Conservation (phyloP, 2,329 filamentous ascomycete genomes). For the Chaetomiaceae sp. region DNA sequence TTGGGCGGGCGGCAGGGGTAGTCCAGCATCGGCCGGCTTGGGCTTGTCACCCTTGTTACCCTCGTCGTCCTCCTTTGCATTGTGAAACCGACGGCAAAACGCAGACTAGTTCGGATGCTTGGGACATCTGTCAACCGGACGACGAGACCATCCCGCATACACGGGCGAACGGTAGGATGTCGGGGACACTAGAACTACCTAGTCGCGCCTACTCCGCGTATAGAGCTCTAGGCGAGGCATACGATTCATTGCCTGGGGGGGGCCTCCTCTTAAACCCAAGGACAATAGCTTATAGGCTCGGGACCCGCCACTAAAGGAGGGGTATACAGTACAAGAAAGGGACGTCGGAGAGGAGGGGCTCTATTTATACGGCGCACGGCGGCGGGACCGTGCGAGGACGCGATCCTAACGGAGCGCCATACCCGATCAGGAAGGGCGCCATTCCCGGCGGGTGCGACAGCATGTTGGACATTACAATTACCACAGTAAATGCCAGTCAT, state of each 20-base stretch:
- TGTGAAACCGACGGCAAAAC: conserved; percentile 1
- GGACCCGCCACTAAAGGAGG: neutral
- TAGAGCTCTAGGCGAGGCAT: conserved; percentile 10
- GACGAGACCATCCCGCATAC: no score
- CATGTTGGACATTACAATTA: no score
- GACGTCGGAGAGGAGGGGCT: no score
- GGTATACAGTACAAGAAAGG: conserved; percentile 11
- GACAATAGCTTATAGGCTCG: conserved; percentile 4
- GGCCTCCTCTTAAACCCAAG: conserved; percentile 2
- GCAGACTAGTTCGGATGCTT: no score
- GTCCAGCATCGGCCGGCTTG: conserved; percentile 1
- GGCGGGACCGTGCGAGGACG: no score
- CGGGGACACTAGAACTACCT: neutral
- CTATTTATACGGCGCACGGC: no score
- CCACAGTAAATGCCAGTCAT: no score
- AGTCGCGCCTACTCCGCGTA: conserved; percentile 7
- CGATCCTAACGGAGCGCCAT: no score
- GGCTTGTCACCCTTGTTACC: conserved; percentile 12
- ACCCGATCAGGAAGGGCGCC: no score
- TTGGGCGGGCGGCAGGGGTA: conserved; percentile 6
- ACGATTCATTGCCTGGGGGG: conserved; percentile 12
- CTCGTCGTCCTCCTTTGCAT: conserved; percentile 7
- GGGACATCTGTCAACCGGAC: no score
- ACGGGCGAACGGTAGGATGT: no score
- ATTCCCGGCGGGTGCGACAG: no score